Evolutionary conservation across 495 filamentous ascomycete species (phyloP).

Genomic region (Lophiostoma macrostomum): DNA sequence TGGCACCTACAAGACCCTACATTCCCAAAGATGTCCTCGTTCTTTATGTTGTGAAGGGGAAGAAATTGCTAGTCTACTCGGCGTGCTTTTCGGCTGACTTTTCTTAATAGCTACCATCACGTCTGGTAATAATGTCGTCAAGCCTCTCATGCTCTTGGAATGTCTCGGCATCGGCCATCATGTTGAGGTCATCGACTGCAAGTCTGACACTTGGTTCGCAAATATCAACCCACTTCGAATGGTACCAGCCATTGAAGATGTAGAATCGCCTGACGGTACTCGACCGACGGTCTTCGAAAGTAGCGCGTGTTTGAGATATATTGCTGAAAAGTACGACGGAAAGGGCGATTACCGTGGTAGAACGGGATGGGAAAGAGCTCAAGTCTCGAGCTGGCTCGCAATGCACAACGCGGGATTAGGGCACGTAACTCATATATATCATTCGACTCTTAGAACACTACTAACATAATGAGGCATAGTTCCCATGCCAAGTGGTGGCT

Average conservation of each 20-base stretch:
- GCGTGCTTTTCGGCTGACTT: no score
- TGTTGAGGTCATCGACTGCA: constrained; percentile 4
- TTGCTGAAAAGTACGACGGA: constrained; percentile 18
- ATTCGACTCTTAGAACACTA: not conserved
- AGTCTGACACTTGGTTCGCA: constrained; percentile 8
- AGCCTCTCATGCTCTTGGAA: constrained; percentile 22
- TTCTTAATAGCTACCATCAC: constrained; percentile 17
- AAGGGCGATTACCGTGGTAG: constrained; percentile 13
- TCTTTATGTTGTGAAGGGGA: no score
- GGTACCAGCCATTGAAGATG: constrained; percentile 21
- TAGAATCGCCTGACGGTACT: not conserved
- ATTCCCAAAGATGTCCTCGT: no score
- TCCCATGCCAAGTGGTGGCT: constrained; percentile 20
- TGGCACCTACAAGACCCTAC: no score
- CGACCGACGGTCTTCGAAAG: constrained; percentile 18
- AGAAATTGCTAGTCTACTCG: no score
- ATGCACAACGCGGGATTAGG: constrained; percentile 13
- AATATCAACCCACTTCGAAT: constrained; percentile 16
- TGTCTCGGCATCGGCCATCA: constrained; percentile 8
- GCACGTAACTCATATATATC: constrained; percentile 1
- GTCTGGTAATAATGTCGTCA: constrained; percentile 8
- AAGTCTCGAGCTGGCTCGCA: constrained; percentile 14
- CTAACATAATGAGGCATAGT: not conserved
- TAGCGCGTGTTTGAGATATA: constrained; percentile 10
- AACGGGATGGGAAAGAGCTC: constrained; percentile 1